phyloP scores from a whole-genome alignment of 768 basidiomycete species.

The Cubamyces lactineus region DNA sequence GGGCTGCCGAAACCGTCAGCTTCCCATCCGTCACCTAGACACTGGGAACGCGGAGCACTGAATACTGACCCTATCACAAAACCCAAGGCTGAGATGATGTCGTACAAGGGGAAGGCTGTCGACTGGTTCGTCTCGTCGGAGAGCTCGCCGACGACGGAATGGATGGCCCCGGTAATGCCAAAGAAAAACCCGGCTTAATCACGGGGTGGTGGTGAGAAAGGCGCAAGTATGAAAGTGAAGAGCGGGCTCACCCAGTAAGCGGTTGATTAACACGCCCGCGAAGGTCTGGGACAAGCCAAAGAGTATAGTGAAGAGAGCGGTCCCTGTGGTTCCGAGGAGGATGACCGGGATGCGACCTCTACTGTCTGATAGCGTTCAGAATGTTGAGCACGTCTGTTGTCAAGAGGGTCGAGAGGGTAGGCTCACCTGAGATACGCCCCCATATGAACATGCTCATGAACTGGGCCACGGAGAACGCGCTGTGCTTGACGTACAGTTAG shows the following conservation, averaged over 20 bases:
- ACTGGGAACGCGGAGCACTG: background rate
- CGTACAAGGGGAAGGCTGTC: conserved; percentile 60
- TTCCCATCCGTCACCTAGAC: background rate
- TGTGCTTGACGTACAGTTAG: conserved; percentile 46
- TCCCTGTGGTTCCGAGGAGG: conserved; percentile 51
- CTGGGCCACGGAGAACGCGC: conserved; percentile 58
- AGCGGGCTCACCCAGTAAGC: conserved; percentile 42
- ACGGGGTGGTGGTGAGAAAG: background rate
- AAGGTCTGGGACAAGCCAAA: conserved; percentile 65
- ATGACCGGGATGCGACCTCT: conserved; percentile 68
- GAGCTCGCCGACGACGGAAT: conserved; percentile 45
- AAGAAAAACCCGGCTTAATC: conserved; percentile 29
- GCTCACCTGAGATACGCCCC: conserved; percentile 53
- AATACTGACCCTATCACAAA: conserved; percentile 58
- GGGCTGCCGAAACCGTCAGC: conserved; percentile 42
- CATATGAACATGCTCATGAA: conserved; percentile 62
- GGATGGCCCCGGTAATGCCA: conserved; percentile 44
- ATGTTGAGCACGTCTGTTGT: background rate
- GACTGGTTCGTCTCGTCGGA: conserved; percentile 66
- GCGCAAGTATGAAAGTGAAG: background rate
- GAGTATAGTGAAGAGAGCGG: conserved; percentile 50
- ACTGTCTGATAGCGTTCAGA: conserved; percentile 40
- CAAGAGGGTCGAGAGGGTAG: background rate
- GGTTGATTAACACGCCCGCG: conserved; percentile 45
- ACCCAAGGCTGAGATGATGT: conserved; percentile 60